Conservation (phyloP, 2,329 filamentous ascomycete species). For the Xylaria polymorpha region DNA sequence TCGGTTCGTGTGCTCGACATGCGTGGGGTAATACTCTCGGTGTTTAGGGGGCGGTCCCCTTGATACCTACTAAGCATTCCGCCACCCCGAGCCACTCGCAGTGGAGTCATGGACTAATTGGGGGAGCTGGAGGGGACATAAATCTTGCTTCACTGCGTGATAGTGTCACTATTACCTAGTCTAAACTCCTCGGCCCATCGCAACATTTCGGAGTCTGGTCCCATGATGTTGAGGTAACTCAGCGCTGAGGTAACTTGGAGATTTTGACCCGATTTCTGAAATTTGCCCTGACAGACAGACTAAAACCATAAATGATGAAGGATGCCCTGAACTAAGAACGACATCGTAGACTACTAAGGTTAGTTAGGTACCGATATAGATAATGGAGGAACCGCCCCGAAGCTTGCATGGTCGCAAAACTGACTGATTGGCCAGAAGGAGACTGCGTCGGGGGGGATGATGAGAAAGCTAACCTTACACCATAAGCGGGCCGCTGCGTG, state of each 20-base stretch:
- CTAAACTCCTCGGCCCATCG: background rate
- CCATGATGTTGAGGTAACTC: too few species aligned
- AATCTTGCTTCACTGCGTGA: background rate
- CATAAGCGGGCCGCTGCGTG: background rate
- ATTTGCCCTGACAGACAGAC: background rate
- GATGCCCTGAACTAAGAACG: background rate
- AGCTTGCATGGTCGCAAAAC: background rate
- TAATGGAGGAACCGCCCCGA: background rate
- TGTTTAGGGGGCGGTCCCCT: background rate
- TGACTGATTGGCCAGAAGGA: background rate
- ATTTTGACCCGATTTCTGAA: background rate
- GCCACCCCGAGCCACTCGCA: background rate
- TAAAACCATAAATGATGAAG: background rate
- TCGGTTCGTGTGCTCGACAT: background rate
- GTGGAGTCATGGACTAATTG: background rate
- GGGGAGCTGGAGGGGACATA: background rate
- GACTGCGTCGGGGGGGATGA: background rate
- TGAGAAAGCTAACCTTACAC: background rate
- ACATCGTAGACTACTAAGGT: background rate
- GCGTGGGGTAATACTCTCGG: background rate
- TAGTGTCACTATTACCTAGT: background rate
- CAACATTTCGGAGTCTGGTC: background rate
- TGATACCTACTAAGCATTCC: background rate
- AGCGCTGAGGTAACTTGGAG: too few species aligned
- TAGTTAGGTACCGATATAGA: too few species aligned